phyloP scores from a whole-genome alignment of 192 early-diverging fungal genomes.

The Rhizophagus clarus region DNA sequence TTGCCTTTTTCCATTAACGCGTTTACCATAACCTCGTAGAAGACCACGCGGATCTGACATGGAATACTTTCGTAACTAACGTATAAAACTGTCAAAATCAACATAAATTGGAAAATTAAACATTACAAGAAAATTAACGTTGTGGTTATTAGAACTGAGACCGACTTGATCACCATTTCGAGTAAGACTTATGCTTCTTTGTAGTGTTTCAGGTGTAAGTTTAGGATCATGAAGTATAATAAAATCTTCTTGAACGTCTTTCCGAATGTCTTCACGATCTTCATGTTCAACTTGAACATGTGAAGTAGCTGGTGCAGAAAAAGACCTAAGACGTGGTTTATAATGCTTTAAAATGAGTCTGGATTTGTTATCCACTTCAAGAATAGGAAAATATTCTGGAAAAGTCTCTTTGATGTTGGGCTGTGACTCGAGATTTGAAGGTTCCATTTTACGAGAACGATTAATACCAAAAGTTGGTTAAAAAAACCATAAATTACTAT shows the following conservation, averaged over 20 bases:
- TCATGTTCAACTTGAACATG: not conserved
- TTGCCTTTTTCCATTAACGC: not conserved
- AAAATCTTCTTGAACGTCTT: not conserved
- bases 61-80: not conserved
- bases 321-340: not conserved
- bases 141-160: not conserved
- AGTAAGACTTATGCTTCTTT: not conserved
- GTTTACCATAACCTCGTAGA: conserved; percentile 1
- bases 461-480: not conserved
- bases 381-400: not conserved
- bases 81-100: not conserved
- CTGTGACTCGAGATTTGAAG: not conserved
- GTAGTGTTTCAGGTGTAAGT: not conserved
- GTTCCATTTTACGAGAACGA: not conserved
- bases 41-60: not conserved
- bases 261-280: not conserved
- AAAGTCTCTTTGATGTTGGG: not conserved
- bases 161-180: conserved; percentile 6
- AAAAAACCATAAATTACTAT: not conserved
- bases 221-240: conserved; percentile 5
- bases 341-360: not conserved
- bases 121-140: not conserved
- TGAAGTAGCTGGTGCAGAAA: not conserved
- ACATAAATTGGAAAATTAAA: not conserved
- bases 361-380: not conserved